These are phyloP conservation scores for Penicillium bovifimosum DNA, from an alignment of 495 filamentous ascomycete species.

Conservation along the genomic window DNA sequence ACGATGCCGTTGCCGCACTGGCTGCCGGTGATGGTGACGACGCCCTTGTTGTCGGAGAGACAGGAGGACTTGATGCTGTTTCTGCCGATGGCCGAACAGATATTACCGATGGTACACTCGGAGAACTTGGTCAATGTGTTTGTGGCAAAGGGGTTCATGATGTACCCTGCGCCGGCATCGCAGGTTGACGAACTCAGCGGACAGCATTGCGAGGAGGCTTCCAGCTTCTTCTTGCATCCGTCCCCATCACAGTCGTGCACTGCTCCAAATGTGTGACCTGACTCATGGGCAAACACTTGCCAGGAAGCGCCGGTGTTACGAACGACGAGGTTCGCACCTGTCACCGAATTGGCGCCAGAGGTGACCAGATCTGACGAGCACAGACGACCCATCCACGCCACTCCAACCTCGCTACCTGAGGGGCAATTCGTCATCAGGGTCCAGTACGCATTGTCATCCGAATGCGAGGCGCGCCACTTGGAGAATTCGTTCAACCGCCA, in stretches of 20 bases:
- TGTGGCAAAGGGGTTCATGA: conserved; percentile 92
- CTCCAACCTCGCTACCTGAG: conserved; percentile 80
- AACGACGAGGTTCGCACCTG: conserved; percentile 85
- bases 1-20: conserved; percentile 97
- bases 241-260: conserved; percentile 79
- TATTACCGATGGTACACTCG: conserved; percentile 83
- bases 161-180: conserved; percentile 68
- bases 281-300: conserved; percentile 96
- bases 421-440: conserved; percentile 82
- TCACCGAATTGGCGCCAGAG: conserved; percentile 57
- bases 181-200: conserved; percentile 66
- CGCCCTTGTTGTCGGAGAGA: conserved; percentile 73
- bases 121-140: conserved; percentile 72
- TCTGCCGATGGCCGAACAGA: conserved; percentile 82
- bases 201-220: conserved; percentile 75
- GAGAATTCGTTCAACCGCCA: conserved; percentile 85
- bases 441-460: conserved; percentile 87
- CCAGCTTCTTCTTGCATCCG: conserved; percentile 60
- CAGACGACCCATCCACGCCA: conserved; percentile 89
- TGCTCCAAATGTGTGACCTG: conserved; percentile 92
- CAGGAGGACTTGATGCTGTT: conserved; percentile 73
- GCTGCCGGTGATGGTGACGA: conserved; percentile 78
- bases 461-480: conserved; percentile 68
- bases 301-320: conserved; percentile 73
- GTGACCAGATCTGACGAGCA: conserved; percentile 57